Conservation (phyloP, 768 basidiomycete species). For the Suillus hirtellus region DNA sequence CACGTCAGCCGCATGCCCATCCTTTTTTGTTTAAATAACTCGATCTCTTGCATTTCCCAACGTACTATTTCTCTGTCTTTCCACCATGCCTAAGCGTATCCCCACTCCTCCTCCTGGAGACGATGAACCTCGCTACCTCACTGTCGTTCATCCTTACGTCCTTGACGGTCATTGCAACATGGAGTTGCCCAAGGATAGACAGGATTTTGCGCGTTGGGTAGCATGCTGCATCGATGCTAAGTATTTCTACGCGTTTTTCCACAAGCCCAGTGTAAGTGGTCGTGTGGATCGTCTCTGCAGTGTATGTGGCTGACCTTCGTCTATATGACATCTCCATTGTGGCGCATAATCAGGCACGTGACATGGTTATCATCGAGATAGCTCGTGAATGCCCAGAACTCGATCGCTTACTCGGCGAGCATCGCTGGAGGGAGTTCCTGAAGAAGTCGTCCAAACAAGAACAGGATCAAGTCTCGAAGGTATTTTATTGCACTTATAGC, state of each 20-base stretch:
- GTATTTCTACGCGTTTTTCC: slow-evolving; percentile 40
- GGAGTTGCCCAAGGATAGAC: slow-evolving; percentile 38
- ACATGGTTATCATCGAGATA: slow-evolving; percentile 47
- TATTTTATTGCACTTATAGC: slow-evolving; percentile 42
- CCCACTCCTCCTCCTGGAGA: slow-evolving; percentile 43
- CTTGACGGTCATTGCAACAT: slow-evolving; percentile 39
- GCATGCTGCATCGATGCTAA: slow-evolving; percentile 39
- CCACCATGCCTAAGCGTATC: slow-evolving; percentile 43
- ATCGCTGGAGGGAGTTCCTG: slow-evolving; percentile 44
- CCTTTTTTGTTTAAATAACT: slow-evolving; percentile 6
- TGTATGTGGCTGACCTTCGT: neutral
- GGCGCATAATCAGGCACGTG: slow-evolving; percentile 35
- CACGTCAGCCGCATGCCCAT: slow-evolving; percentile 2
- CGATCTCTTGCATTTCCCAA: neutral
- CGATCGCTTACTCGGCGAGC: slow-evolving; percentile 41
- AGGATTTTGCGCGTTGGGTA: slow-evolving; percentile 44
- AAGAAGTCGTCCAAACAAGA: slow-evolving; percentile 32
- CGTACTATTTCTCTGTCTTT: neutral
- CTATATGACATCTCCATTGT: neutral
- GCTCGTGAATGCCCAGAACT: slow-evolving; percentile 31
- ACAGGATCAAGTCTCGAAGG: slow-evolving; percentile 24
- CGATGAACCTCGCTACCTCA: slow-evolving; percentile 46
- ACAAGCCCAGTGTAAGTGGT: slow-evolving; percentile 45
- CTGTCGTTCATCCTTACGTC: slow-evolving; percentile 47
- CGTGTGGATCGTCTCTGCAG: neutral